Evolutionary conservation across 2,329 filamentous ascomycete genomes (phyloP), one percentile per base, ranked within the genome.

Genomic region (Aspergillus spinulosporus): DNA sequence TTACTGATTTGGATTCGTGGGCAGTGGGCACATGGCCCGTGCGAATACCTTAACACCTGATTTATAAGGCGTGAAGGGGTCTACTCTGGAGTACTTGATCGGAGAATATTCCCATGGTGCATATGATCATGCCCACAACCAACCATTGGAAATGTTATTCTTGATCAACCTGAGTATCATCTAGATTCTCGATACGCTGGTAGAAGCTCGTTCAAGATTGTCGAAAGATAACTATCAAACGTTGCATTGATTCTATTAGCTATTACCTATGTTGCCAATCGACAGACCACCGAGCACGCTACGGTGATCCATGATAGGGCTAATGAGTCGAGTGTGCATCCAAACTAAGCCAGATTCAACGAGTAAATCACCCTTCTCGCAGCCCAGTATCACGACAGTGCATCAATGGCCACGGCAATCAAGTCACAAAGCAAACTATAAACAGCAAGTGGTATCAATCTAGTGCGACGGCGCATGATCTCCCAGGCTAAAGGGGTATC

Each of bases 371-470:
- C 64, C 64, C 59, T 49, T 64, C 64, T 67, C 65, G 64, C 62
- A 61, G 62, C 53, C 65, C 68, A 67, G 67, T 72, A 73, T 73
- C 70, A 73, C 69, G 63, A 66, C 59, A 62, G 58, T 63, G 58
- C 64, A 66, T 64, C 62, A 66, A 63, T 48, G 64, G 57, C 52
- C 52, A 52, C 60, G 58, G 60, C 62, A 67, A 59, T 62, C 59
- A 66, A 66, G 59, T 61, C 66, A 69, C 62, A 67, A 68, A 67
- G 53, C 62, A 64, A 65, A 62, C 57, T 64, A 64, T 60, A 62
- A 69, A 68, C 63, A 68, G 57, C 64, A 69, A 66, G 64, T 72
- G 70, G 70, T 73, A 71, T 71, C 68, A 70, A 71, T 71, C 68
- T 71, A 71, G 66, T 65, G 57, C 56, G 60, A 62, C 61, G 59